Evolutionary conservation across 371 early-diverging fungal species (phyloP).

Genomic region (Parasitella parasitica): DNA sequence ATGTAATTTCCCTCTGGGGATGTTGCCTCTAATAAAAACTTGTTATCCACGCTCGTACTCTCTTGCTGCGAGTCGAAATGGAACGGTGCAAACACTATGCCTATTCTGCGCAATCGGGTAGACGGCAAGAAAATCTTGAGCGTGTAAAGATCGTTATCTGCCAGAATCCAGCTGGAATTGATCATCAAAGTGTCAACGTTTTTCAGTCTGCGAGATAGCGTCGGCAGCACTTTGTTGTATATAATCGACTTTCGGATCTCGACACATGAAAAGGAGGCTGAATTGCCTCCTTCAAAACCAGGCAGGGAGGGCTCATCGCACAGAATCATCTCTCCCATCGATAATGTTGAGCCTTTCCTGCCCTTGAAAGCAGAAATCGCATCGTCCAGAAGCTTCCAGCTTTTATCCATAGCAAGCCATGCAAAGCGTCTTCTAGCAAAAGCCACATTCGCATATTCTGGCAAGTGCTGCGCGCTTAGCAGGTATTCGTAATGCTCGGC

Average conservation of each 20-base stretch:
- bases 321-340: not conserved
- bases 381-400: not conserved
- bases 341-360: not conserved
- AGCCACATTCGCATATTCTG: not conserved
- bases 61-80: not conserved
- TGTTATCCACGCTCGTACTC: not conserved
- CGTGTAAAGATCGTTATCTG: not conserved
- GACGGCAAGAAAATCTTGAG: not conserved
- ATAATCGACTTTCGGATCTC: not conserved
- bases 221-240: not conserved
- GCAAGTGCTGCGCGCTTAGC: not conserved
- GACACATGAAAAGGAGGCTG: not conserved
- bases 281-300: too few relatives aligned
- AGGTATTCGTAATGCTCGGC: not conserved
- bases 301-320: not conserved
- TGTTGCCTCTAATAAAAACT: not conserved
- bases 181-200: not conserved
- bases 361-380: not conserved
- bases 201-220: not conserved
- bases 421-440: not conserved
- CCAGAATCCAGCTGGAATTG: not conserved
- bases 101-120: not conserved
- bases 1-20: not conserved
- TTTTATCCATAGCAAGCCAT: not conserved
- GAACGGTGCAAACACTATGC: not conserved